Base-by-base conservation (phyloP, 352 stramenopile genomes). In the Globisporangium nunn region DNA sequence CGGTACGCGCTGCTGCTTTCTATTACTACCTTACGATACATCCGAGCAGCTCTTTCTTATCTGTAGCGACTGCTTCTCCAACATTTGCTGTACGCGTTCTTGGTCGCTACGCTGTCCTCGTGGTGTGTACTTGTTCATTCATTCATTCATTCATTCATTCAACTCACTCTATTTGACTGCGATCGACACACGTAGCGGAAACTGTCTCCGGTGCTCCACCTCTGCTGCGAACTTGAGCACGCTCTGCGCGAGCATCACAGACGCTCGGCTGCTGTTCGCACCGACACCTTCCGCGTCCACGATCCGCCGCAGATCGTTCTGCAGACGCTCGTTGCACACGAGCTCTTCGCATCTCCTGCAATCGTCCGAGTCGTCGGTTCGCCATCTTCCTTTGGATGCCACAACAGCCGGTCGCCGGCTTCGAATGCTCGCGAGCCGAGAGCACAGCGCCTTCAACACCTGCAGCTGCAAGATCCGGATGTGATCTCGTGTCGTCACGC, bases 381-480 rank as follows among this genome's bases (percentile, higher is more conserved):
- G 14, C 45, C 41, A 41, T 2, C 40, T 50, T 52, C 40, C 31
- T 7, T n/a, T 23, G 23, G 35, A 12, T 41, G 35, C 37, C 17
- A 11, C 18, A 8, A 54, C 6, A 47, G 37, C 17, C 6, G 3
- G n/a, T 39, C 40, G 40, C 35, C 51, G 60, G 48, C 66, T 59
- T 31, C 51, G 58, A 37, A 71, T 14, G 40, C 54, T 46, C 29
- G 67, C 35, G 50, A 81, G 46, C 3, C 64, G 71, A 37, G 59
- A 64, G 54, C 75, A 84, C 44, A 83, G 54, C 33, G 70, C 63
- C 29, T 77, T 77, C 12, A 86, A 43, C 7, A 86, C 41, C 55
- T 86, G 73, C 11, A 86, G 51, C 60, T 84, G 73, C 35, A 80
- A 62, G 50, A 86, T 61, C 23, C 71, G 69, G 12, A 78, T 68